Base-by-base conservation (phyloP, 2,329 filamentous ascomycete genomes). In the Pseudogymnoascus sp. region DNA sequence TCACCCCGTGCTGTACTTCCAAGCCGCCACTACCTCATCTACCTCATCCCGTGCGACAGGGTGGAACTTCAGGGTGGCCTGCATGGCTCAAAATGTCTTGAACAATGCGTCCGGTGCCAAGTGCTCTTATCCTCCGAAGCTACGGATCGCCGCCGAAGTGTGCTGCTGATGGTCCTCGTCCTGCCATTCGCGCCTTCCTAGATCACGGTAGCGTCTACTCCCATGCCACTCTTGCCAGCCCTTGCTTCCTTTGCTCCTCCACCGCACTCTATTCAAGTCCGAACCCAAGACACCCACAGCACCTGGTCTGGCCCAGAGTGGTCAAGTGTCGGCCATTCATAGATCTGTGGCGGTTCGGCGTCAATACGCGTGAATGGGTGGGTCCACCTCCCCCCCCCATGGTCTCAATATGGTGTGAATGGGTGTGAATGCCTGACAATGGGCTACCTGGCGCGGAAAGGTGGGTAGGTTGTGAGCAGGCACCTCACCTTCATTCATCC, bases 261-360 rank as follows among this genome's bases (percentile, higher is more conserved):
- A 23, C 21, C 21, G 21, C 25, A 52, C 45, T 52, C 45, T 52
- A 52, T 52, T 3, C 9, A 52, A 31, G 25, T 52, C 43, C 21
- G 8, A 3, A 5, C 45, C 45, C 45, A 52, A 52, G 45, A 52
- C 45, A 52, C 5, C 14, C 4, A 52, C 4, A 6, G 16, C 45
- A 52, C 14, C 45, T 52, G 45, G 23, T 11, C 45, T 16, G 23
- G 23, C 45, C 45, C 45, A 52, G 25, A 52, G 25, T 52, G 45
- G 45, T 52, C 45, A 52, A 52, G 45, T 52, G 45, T 52, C 45
- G 45, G 45, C 45, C 45, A 52, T 52, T 52, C 45, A 52, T 49
- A 31, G 43, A 49, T 49, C 43, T 49, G 43, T 49, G 43, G 43
- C 43, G 43, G 43, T 49, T 49, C 43, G 43, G 43, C 43, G 43